These are phyloP conservation scores for Elongisporangium undulatum DNA, from an alignment of 352 stramenopile species.

Conservation along the genomic window DNA sequence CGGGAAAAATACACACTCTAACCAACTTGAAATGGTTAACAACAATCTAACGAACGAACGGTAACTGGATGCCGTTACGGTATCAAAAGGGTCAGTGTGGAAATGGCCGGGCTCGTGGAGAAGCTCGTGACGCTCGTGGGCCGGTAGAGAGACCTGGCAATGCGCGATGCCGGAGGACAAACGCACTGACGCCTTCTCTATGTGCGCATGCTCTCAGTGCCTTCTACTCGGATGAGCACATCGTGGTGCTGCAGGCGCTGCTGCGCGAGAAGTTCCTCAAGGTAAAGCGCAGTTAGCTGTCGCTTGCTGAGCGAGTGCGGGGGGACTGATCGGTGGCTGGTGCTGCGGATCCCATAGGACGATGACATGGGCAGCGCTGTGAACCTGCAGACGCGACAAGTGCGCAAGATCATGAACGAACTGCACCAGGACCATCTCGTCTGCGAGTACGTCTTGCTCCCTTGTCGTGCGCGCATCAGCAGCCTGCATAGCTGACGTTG, in stretches of 20 bases:
- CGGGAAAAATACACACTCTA: not conserved
- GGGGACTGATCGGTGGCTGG: too few species aligned
- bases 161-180: not conserved
- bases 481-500: slow-evolving; percentile 2
- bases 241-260: slow-evolving; percentile 82
- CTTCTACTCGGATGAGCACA: slow-evolving; percentile 87
- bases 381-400: slow-evolving; percentile 85
- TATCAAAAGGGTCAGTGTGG: slow-evolving; percentile 1
- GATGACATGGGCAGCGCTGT: slow-evolving; percentile 87
- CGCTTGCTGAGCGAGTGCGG: not conserved
- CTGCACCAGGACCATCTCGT: slow-evolving; percentile 83
- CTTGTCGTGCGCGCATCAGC: not conserved
- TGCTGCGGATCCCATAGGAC: slow-evolving; percentile 32
- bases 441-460: slow-evolving; percentile 58
- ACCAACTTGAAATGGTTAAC: not conserved
- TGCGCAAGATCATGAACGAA: slow-evolving; percentile 88
- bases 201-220: slow-evolving; percentile 28
- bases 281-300: slow-evolving; percentile 17
- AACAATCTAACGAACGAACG: not conserved
- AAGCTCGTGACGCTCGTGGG: slow-evolving; percentile 85
- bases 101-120: slow-evolving; percentile 81
- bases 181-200: not conserved
- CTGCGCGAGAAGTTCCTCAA: slow-evolving; percentile 88
- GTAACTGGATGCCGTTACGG: not conserved
- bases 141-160: slow-evolving; percentile 28